Evolutionary conservation across 169 alveolate species (phyloP), one percentile per base, ranked within the genome.

Genomic region (Neospora caninum): DNA sequence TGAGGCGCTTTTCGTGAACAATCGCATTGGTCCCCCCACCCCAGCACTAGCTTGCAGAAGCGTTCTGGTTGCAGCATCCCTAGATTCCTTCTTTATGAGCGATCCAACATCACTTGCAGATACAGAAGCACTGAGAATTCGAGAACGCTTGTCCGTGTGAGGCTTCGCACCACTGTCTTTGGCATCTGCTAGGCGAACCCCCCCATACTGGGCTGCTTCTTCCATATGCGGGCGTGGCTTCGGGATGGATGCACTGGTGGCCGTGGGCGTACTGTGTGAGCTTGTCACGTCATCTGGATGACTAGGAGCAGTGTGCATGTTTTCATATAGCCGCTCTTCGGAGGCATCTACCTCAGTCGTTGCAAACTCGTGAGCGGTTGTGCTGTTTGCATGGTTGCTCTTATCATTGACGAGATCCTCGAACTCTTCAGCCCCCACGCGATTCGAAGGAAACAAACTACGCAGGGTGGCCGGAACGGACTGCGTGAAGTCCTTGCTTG

Each of bases 401-500:
- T 64, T n/a, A 29, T 64, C 36, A 0, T 64, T 29, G 36, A 64
- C 29, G 20, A 13, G 13, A 29, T 64, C 31, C 13, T 64, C 78
- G 4, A n/a, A 18, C 78, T 64, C 78, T 25, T 64, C 78, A n/a
- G 20, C 31, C 31, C 2, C 78, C 78, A 10, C 0, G 78, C 36
- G 36, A 64, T 20, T 64, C 9, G 36, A 29, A 64, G 34, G 78
- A 20, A 29, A 64, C 78, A 64, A 25, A 29, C 78, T 29, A 27
- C 67, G 89, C 20, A 82, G 38, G 39, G 54, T 45, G 31, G 38
- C 36, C 34, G 89, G 41, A 20, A 82, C 89, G 39, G 89, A 42
- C 41, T 41, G 69, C 38, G 69, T 82, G 69, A 82, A 43, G 69
- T 82, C 69, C 29, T 45, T 82, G 67, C 69, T 36, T 42, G 89